These are phyloP conservation scores for Corniculantispora saksenae DNA, from an alignment of 2,329 filamentous ascomycete species.

Conservation along the genomic window DNA sequence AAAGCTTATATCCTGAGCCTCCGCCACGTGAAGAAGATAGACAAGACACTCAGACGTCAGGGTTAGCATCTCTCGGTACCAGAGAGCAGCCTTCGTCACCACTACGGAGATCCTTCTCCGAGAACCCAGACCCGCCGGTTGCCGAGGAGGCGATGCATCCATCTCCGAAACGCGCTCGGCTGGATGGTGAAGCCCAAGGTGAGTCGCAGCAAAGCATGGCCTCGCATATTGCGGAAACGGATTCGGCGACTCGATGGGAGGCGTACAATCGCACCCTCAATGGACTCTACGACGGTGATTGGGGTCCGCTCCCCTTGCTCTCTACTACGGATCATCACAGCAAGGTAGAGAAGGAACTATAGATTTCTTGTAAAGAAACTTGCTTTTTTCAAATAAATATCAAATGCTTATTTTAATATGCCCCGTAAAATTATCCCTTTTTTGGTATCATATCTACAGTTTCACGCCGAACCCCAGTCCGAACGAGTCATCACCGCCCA, in stretches of 20 bases:
- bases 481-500: constrained; percentile 60
- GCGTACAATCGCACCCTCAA: constrained; percentile 37
- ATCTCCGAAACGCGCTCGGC: neutral
- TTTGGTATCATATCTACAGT: constrained; percentile 12
- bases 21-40: neutral
- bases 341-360: constrained; percentile 35
- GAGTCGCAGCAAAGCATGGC: constrained; percentile 20
- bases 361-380: constrained; percentile 5
- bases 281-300: constrained; percentile 30
- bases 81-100: neutral
- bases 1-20: constrained; percentile 23
- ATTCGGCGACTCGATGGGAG: constrained; percentile 31
- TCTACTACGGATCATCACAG: constrained; percentile 38
- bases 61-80: neutral
- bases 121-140: neutral
- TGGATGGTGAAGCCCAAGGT: neutral
- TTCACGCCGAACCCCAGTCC: constrained; percentile 40
- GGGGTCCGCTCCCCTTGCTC: constrained; percentile 35
- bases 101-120: neutral
- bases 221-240: constrained; percentile 21
- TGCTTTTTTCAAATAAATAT: neutral
- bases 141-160: neutral
- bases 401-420: neutral
- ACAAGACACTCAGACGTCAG: constrained; percentile 3
- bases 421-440: neutral